Conservation (phyloP, 2,329 filamentous ascomycete genomes). For the Fusarium nodosum region DNA sequence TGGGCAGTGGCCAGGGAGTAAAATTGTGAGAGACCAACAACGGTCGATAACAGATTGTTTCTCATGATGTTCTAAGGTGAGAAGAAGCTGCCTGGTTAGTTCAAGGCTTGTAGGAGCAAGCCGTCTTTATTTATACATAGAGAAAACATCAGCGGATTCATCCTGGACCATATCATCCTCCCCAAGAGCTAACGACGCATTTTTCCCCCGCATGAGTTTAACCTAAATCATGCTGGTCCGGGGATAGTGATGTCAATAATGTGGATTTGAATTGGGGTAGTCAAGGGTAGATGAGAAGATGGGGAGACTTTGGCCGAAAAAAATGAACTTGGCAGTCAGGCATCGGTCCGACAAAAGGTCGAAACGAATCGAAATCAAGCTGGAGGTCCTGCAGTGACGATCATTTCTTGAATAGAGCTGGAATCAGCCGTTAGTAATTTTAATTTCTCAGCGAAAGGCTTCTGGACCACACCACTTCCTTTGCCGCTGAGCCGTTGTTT, state of each 20-base stretch:
- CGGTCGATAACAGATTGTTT: not conserved
- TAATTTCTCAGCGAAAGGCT: not conserved
- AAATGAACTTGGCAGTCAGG: not conserved
- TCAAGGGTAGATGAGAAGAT: conserved; percentile 3
- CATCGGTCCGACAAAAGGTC: conserved; percentile 17
- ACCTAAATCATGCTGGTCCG: conserved; percentile 8
- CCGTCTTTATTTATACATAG: conserved; percentile 6
- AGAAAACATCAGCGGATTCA: not conserved
- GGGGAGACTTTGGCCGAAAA: not conserved
- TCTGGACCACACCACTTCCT: not conserved
- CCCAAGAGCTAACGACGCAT: not conserved
- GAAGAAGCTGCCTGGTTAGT: not conserved
- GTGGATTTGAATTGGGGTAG: not conserved
- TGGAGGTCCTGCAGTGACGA: not conserved
- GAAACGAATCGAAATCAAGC: not conserved
- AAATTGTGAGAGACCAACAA: conserved; percentile 8
- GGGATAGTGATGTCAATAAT: conserved; percentile 22
- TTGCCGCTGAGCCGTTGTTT: not conserved
- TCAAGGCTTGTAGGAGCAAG: rapidly evolving
- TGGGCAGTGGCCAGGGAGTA: not conserved
- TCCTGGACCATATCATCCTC: not conserved
- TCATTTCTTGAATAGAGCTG: not conserved
- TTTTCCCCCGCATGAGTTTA: conserved; percentile 5
- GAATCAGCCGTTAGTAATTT: not conserved
- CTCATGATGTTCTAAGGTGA: conserved; percentile 1